Evolutionary conservation across 176 grass and related monocot genomes (phyloP), one percentile per base, ranked within the genome.

Genomic region (Carex parvula): DNA sequence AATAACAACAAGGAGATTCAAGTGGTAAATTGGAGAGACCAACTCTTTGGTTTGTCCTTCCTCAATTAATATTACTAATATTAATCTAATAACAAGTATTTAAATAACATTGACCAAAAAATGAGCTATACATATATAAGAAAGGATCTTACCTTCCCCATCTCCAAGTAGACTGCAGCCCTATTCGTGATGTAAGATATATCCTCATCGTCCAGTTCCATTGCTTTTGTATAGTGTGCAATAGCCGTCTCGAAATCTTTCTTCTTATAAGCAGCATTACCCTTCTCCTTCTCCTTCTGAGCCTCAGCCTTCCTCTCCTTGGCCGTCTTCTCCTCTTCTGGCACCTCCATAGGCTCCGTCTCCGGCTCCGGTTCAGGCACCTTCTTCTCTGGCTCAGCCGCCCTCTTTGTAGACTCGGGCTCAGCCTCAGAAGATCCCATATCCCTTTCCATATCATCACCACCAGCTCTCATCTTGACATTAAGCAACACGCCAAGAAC

Each of bases 181-280:
- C 93, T 64, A 85, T 99, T 99, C 56, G 97, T 99, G 3, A 96
- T 76, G 60, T 89, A 99, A 12, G 97, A 99, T 5, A 99, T 99
- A 74, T 99, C 97, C 55, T 85, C 84, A 16, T 94, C 93, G 13
- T 96, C 93, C 37, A 96, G 85, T 32, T 99, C 97, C 54, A 96
- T 21, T 8, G 97, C 97, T 21, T 90, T 91, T 3, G 91, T 88
- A 60, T 99, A 99, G 79, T 94, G 97, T 59, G 90, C 87, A 85
- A 96, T 96, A 1, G 97, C 97, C 5, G 83, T 90, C 77, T 96
- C 93, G 0, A 99, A 99, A 84, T 99, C 93, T 84, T 99, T 99
- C 79, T 99, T 99, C 88, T 99, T 99, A 85, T 99, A 99, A 22
- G 97, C 93, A 9, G 91, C 85, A 91, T 99, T 99, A 1, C 97